Base-by-base conservation (phyloP, 1,284 basidiomycete species). In the Takashimella koratensis region DNA sequence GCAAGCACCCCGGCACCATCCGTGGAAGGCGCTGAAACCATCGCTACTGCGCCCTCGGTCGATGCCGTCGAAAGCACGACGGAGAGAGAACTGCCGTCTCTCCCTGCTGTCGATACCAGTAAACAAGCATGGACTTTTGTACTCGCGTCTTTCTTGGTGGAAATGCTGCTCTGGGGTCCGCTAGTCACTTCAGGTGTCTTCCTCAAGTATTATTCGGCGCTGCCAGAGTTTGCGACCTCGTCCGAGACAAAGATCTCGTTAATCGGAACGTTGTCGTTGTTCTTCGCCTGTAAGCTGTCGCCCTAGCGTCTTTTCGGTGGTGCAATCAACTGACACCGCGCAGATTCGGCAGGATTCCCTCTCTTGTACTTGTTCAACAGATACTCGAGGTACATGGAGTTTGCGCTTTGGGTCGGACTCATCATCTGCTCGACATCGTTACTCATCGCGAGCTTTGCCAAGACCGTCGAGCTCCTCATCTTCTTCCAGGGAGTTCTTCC, bases 361-460 rank as follows among this genome's bases (percentile, higher is more conserved):
- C 39, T 63, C 22, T 42, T 63, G 21, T 63, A 60, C 47, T 21
- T 63, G n/a, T 63, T 60, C 51, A 63, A 63, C 43, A 47, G 54
- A 4, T 60, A 54, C 41, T 58, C 61, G 5, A 42, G 54, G 6
- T 45, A 39, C 8, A 60, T 63, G 47, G 60, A 60, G 27, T 52
- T 54, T 5, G 49, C 61, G 3, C 51, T 63, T 20, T 63, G 61
- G 61, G 36, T 53, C 26, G 61, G 61, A 8, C 27, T 63, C 8
- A 46, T 30, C 4, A 44, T 63, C 23, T 58, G 46, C 49, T 47
- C 52, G 19, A 21, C 20, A 4, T 63, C 59, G 1, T 44, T 60
- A 47, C 45, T 60, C 13, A 48, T 41, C 8, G 61, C 58, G 3
- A 63, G 61, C 43, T 57, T 53, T 25, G 48, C 57, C 6, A 43